Evolutionary conservation across 2,329 filamentous ascomycete genomes (phyloP).

Genomic region (Plectosphaerella plurivora): DNA sequence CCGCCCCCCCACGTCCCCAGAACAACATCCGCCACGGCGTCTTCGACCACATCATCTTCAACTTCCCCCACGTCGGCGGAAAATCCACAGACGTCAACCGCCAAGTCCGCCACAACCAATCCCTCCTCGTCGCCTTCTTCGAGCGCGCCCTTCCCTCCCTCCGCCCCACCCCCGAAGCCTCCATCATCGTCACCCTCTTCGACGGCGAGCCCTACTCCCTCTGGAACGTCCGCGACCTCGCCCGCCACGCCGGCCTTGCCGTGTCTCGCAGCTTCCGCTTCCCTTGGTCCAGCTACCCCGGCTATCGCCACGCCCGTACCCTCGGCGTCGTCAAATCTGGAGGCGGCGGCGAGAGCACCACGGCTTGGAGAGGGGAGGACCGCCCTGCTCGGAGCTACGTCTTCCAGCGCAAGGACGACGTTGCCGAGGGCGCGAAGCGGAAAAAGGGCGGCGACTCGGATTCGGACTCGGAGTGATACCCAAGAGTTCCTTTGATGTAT

Average conservation of each 20-base stretch:
- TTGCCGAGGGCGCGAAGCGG: conserved; percentile 24
- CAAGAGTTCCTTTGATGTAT: neutral
- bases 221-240: conserved; percentile 91
- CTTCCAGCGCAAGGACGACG: conserved; percentile 56
- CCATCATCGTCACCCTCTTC: conserved; percentile 82
- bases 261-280: conserved; percentile 70
- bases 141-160: conserved; percentile 46
- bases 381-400: conserved; percentile 53
- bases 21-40: conserved; percentile 18
- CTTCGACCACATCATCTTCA: conserved; percentile 84
- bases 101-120: conserved; percentile 89
- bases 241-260: conserved; percentile 67
- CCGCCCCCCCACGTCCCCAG: conserved; percentile 15
- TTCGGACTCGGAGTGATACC: conserved; percentile 13
- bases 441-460: conserved; percentile 20
- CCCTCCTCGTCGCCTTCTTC: conserved; percentile 69
- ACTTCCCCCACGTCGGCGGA: conserved; percentile 95
- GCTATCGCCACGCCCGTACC: conserved; percentile 70
- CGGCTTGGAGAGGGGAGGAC: conserved; percentile 37
- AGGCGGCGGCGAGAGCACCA: conserved; percentile 1
- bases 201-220: conserved; percentile 92
- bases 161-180: conserved; percentile 38
- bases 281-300: conserved; percentile 61
- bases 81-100: conserved; percentile 90
- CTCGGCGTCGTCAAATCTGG: conserved; percentile 45